Base-by-base conservation (phyloP, 345 rosid genomes). In the Aegle marmelos region DNA sequence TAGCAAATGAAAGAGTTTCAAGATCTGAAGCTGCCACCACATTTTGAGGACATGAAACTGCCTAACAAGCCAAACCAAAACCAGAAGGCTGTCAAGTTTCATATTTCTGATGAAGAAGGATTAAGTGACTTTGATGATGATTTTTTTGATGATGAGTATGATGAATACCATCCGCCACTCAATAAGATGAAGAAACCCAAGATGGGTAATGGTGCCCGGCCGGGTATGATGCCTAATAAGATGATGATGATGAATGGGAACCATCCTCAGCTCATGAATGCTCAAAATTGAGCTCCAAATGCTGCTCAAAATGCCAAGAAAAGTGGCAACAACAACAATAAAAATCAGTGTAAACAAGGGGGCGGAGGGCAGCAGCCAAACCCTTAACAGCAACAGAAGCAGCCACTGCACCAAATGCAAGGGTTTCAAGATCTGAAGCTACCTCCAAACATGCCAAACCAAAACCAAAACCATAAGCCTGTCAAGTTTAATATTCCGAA, bases 1-100 rank as follows among this genome's bases (percentile, higher is more conserved):
- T 93, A 89, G 62, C 95, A 91, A 71, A 82, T 90, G 85, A 91
- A 90, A 76, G 88, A 84, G n/a, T 54, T 90, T 0, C 94, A 86
- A 88, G 97, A 93, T 84, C 85, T 87, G 91, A 86, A 90, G 84
- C 85, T 88, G 34, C 85, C 90, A 13, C 87, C 93, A 21, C 94
- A 90, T 34, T 86, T 89, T 21, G 92, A 88, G 79, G 91, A 83
- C 71, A 71, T 88, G 63, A 93, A 91, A 74, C 78, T 87, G 83
- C 91, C 91, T 30, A 78, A 66, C 66, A 79, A 82, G 76, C 88
- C 80, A 69, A 85, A 84, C 76, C 89, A 78, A 63, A 86, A 83
- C 69, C 94, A 86, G 78, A 92, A 88, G 72, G 82, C 83, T 11
- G 92, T 84, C 0, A 90, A 86, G 83, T 88, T 91, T 50, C 65